Percentiles rank a stretch among this genome's conserved stretches.
Evolutionary conservation across 352 stramenopile species (phyloP).

Genomic region (Phytophthora vignae): DNA sequence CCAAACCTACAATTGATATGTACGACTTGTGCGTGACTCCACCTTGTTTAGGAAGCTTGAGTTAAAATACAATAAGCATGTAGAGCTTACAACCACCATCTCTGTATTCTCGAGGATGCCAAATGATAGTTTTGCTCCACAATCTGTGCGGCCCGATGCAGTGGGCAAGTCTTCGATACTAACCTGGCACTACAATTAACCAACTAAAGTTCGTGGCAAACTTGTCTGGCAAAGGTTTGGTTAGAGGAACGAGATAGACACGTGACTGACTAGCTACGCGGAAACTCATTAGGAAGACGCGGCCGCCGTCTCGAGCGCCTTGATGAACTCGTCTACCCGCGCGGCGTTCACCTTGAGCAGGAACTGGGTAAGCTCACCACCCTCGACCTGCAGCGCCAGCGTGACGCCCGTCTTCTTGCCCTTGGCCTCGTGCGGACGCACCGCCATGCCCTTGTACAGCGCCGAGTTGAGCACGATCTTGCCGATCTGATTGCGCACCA

Average conservation of each 20-base stretch:
- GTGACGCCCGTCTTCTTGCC: constrained; percentile 82
- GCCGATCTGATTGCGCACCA: constrained; percentile 87
- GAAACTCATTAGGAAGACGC: constrained; percentile 26
- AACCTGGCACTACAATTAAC: no score
- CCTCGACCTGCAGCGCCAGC: constrained; percentile 71
- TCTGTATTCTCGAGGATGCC: no score
- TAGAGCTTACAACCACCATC: no score
- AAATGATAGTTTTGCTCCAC: no score
- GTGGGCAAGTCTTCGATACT: no score
- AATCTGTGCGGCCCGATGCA: no score
- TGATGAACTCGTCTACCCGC: constrained; percentile 72
- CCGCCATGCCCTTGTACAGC: constrained; percentile 80
- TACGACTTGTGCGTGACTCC: no score
- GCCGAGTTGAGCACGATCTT: constrained; percentile 89
- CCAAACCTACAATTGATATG: no score
- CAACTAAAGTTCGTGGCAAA: no score
- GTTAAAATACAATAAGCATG: no score
- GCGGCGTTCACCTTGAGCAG: constrained; percentile 79
- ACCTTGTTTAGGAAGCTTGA: no score
- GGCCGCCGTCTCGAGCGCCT: constrained; percentile 52
- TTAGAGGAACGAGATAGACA: neutral
- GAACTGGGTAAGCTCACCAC: constrained; percentile 61
- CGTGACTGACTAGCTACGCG: neutral
- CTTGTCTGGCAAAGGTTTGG: no score
- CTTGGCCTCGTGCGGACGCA: constrained; percentile 73